A percentile compares a stretch with the other conserved stretches of the same genome.
phyloP scores from a whole-genome alignment of 78 protist species.

The Dictyostelium citrinum region DNA sequence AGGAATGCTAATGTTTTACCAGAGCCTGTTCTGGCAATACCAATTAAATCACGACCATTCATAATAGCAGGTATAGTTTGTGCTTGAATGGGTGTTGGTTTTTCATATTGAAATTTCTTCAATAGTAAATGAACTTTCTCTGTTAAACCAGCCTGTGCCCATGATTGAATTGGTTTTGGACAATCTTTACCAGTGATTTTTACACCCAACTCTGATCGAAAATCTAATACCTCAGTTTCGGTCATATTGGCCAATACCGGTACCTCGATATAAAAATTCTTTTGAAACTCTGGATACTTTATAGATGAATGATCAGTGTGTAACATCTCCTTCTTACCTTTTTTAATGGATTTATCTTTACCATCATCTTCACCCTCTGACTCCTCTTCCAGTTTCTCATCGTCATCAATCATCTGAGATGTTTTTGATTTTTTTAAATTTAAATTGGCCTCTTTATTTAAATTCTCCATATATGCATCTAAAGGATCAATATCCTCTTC shows the following conservation, averaged over 20 bases:
- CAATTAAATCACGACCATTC: slow-evolving; percentile 96
- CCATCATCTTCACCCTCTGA: slow-evolving; percentile 47
- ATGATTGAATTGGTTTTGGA: slow-evolving; percentile 93
- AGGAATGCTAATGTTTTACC: slow-evolving; percentile 98
- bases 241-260: slow-evolving; percentile 83
- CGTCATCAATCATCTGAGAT: slow-evolving; percentile 13
- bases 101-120: slow-evolving; percentile 47
- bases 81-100: slow-evolving; percentile 95
- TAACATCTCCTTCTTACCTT: slow-evolving; percentile 34
- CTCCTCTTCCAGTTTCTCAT: background rate
- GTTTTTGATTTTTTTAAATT: background rate
- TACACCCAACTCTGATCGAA: slow-evolving; percentile 70
- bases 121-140: slow-evolving; percentile 41
- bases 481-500: slow-evolving; percentile 85
- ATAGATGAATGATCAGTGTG: slow-evolving; percentile 88
- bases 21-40: slow-evolving; percentile 91
- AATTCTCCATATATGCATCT: slow-evolving; percentile 86
- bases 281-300: slow-evolving; percentile 88
- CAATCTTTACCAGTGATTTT: slow-evolving; percentile 65
- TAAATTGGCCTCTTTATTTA: background rate
- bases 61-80: slow-evolving; percentile 94
- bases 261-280: slow-evolving; percentile 93
- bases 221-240: slow-evolving; percentile 79
- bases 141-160: slow-evolving; percentile 92
- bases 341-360: slow-evolving; percentile 65